Percentiles rank a stretch among this genome's conserved stretches.
These are phyloP conservation scores for Fragaria vesca DNA, from an alignment of 306 rosid species.

Conservation along the genomic window DNA sequence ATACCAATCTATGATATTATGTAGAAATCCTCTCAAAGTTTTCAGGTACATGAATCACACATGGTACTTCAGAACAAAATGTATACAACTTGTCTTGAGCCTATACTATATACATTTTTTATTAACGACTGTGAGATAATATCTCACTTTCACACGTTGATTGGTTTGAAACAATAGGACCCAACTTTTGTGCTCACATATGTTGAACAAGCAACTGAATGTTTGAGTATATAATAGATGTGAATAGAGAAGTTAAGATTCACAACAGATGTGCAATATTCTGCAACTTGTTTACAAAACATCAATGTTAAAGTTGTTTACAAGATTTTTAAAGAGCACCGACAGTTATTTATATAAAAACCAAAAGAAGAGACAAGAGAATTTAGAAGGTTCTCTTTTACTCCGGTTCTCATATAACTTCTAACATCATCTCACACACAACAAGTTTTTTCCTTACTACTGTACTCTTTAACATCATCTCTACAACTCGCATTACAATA, in stretches of 20 bases:
- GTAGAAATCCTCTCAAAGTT: neutral
- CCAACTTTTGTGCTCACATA: too few relatives aligned
- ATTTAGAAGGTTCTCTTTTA: neutral
- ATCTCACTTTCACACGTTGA: neutral
- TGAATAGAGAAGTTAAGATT: neutral
- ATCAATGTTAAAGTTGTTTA: neutral
- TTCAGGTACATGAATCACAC: neutral
- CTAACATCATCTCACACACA: neutral
- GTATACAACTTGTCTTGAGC: neutral
- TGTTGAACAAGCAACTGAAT: neutral
- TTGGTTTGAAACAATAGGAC: neutral
- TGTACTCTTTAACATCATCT: neutral
- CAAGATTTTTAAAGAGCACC: neutral
- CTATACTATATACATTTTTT: neutral
- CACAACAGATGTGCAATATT: neutral
- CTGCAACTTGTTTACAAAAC: neutral
- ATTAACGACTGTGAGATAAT: neutral
- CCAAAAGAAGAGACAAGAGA: neutral
- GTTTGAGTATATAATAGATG: neutral
- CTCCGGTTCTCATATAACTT: neutral
- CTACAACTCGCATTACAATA: neutral
- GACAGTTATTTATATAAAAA: neutral
- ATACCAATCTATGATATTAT: neutral
- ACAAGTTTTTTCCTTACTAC: neutral
- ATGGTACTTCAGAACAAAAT: neutral